Evolutionary conservation across 306 rosid species (phyloP).

Genomic region (Sicyos edulis): DNA sequence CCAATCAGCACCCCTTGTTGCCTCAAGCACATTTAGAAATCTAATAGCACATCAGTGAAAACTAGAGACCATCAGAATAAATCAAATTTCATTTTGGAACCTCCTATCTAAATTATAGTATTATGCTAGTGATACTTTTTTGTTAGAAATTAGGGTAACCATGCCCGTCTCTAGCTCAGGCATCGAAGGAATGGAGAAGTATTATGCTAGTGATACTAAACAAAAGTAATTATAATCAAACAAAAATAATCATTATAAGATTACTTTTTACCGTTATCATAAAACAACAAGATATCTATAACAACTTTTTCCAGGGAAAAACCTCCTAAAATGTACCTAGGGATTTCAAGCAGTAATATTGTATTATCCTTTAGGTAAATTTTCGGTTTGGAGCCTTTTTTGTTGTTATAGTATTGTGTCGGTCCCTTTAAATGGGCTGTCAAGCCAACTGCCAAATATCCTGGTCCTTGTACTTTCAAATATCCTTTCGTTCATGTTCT

Average conservation of each 20-base stretch:
- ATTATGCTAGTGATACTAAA: background rate
- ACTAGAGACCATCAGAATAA: constrained; percentile 8
- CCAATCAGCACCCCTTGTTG: constrained; percentile 66
- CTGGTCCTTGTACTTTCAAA: no score
- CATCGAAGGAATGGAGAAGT: no score
- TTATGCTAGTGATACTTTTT: background rate
- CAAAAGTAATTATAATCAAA: background rate
- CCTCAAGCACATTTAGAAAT: constrained; percentile 72
- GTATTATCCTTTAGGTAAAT: background rate
- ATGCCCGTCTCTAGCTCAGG: no score
- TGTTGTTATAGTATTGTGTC: background rate
- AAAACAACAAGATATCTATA: background rate
- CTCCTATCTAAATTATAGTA: background rate
- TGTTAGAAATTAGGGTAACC: no score
- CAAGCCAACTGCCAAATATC: background rate
- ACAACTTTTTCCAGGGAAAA: background rate
- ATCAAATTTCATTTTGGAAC: constrained; percentile 4
- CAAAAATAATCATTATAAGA: background rate
- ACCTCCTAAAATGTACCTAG: background rate
- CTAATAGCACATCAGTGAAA: constrained; percentile 38
- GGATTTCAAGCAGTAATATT: background rate
- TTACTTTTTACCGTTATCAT: background rate
- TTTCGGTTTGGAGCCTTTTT: background rate
- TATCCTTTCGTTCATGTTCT: no score
- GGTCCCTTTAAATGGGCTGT: background rate